Evolutionary conservation across 1,139 yeast genomes (phyloP), one percentile per base, ranked within the genome.

Genomic region (Geotrichum siamense): DNA sequence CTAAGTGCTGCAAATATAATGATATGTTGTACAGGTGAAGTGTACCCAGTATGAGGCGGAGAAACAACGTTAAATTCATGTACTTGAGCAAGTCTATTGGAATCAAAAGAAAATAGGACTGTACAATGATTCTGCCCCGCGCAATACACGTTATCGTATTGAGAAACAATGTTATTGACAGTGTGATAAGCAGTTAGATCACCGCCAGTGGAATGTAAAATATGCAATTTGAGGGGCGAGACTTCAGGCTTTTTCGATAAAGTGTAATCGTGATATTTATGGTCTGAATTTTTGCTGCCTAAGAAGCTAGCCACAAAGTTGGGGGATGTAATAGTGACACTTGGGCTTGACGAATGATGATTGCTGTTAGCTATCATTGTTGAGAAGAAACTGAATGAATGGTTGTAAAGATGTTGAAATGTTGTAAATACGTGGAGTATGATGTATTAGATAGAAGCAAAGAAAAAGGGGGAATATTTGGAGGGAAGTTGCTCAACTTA

Each of bases 11-110:
- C 23, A 16, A 42, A 42, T 2, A 50, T 39, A 5, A 49, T 48
- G n/a, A 50, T 38, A 30, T 41, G 44, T 23, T 51, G 52, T 26
- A 51, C 53, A 6, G 54, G 54, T 21, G 44, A 43, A 5, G 53
- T 49, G 31, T 43, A 51, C 8, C 40, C 37, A 1, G 40, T 29
- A 15, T 40, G 48, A 3, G 52, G 47, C 9, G 54, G 54, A 8
- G 54, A 48, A 1, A 40, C 46, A n/a, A 49, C 44, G 31, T 38
- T 39, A 32, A 51, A 43, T 35, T 48, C 50, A 15, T 36, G 30
- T 5, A 51, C 28, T 23, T 41, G 37, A 2, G 44, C 38, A 19
- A 36, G 19, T 10, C 26, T 35, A 5, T 32, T 20, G 21, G n/a
- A 5, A 6, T 30, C 6, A 17, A 21, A 22, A 17, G 40, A 31